These are phyloP conservation scores for Corymbia maculata DNA, from an alignment of 345 rosid genomes.

Conservation along the genomic window DNA sequence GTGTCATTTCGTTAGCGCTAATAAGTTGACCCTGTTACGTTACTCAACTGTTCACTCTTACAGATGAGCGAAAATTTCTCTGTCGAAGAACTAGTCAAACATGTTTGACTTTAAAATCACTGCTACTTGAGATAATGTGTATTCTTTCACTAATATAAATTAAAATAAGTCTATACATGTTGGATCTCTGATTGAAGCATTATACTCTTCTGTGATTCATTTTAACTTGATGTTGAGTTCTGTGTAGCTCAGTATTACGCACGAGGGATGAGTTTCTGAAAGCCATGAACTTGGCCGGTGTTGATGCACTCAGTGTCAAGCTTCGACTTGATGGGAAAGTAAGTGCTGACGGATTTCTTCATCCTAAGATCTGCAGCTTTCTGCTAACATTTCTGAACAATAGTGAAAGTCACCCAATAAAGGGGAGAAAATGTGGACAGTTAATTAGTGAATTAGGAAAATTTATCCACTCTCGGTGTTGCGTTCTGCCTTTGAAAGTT, in stretches of 20 bases:
- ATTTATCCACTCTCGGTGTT: neutral
- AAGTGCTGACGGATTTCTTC: neutral
- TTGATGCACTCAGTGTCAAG: slow-evolving; percentile 35
- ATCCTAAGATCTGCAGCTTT: neutral
- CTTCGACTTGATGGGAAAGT: slow-evolving; percentile 47
- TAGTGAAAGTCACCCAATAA: neutral
- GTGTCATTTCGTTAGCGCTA: neutral
- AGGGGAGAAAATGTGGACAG: neutral
- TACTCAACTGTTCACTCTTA: neutral
- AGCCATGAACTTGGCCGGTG: slow-evolving; percentile 35
- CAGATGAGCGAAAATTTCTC: neutral
- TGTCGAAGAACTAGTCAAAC: neutral
- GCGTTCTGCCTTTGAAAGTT: neutral
- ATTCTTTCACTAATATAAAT: neutral
- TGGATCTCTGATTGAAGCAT: neutral
- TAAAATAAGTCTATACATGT: neutral
- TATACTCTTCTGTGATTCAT: neutral
- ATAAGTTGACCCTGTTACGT: neutral
- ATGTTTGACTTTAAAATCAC: neutral
- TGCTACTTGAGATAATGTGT: neutral
- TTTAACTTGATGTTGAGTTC: slow-evolving; percentile 14
- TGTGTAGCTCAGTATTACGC: slow-evolving; percentile 44
- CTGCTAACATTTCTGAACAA: neutral
- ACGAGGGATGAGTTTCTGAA: slow-evolving; percentile 48
- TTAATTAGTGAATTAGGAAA: neutral